Evolutionary conservation across 257 asterid species (phyloP).

Genomic region (Oldenlandia corymbosa): DNA sequence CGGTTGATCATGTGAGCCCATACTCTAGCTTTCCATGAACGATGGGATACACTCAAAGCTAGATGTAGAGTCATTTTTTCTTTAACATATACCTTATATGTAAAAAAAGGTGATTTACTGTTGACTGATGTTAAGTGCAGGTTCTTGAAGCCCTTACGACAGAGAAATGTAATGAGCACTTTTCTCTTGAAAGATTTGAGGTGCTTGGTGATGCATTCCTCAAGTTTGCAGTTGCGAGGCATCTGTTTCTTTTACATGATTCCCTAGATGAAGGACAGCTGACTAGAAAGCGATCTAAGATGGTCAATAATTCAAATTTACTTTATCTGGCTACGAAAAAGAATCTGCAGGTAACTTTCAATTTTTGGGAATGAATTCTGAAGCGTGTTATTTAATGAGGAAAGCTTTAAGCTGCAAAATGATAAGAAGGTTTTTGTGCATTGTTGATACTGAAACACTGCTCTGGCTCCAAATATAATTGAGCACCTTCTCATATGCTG

Average conservation of each 20-base stretch:
- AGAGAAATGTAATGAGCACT: conserved; percentile 72
- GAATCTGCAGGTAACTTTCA: conserved; percentile 73
- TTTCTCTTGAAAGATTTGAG: conserved; percentile 97
- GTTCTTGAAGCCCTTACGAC: conserved; percentile 99
- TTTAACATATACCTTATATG: too few relatives aligned
- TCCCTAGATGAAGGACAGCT: conserved; percentile 91
- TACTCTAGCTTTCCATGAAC: conserved; percentile 7
- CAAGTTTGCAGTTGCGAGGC: conserved; percentile 89
- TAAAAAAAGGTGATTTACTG: conserved; percentile 14
- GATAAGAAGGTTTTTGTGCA: background rate
- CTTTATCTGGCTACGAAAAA: conserved; percentile 52
- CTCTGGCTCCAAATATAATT: background rate
- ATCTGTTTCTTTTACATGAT: conserved; percentile 64
- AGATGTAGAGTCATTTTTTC: conserved; percentile 6
- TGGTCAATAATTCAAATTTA: conserved; percentile 72
- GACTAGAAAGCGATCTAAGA: conserved; percentile 78
- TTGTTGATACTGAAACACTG: conserved; percentile 1
- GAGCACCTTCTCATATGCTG: background rate
- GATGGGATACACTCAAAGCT: conserved; percentile 2
- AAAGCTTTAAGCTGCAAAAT: background rate
- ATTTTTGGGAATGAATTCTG: too few relatives aligned
- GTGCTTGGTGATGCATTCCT: conserved; percentile 98
- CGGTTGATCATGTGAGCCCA: conserved; percentile 56
- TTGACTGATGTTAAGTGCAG: conserved; percentile 40
- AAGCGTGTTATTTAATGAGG: background rate